Conservation (phyloP, 2,329 filamentous ascomycete genomes). For the Colletotrichum sp. region DNA sequence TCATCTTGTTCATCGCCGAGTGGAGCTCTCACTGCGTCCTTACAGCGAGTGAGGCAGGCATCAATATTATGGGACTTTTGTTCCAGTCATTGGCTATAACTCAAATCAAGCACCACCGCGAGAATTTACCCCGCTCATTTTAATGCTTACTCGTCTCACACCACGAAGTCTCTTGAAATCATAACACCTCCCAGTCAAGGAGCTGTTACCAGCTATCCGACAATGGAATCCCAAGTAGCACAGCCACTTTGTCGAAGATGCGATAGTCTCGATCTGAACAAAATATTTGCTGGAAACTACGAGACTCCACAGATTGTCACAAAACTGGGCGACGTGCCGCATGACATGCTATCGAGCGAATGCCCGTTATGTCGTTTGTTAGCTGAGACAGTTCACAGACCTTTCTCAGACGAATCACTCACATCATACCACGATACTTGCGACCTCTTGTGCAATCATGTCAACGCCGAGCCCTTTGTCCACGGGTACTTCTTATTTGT, state of each 20-base stretch:
- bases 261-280: neutral
- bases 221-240: rapidly evolving
- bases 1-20: neutral
- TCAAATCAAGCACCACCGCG: neutral
- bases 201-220: neutral
- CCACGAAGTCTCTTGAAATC: rapidly evolving
- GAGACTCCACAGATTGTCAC: neutral
- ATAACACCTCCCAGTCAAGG: rapidly evolving
- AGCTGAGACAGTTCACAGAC: neutral
- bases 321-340: neutral
- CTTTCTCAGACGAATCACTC: neutral
- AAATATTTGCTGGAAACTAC: neutral
- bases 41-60: rapidly evolving
- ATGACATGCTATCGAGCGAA: neutral
- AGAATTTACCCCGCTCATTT: neutral
- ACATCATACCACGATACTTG: neutral
- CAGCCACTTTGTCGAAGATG: neutral
- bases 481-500: neutral
- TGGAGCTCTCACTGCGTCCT: neutral
- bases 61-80: neutral
- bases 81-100: neutral
- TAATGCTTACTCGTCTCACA: neutral
- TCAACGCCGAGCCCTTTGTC: rapidly evolving
- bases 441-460: neutral
- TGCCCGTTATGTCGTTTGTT: neutral